A percentile compares a stretch with the other conserved stretches of the same genome.
phyloP scores from a whole-genome alignment of 164 flowering plant species.

The Pachysandra terminalis region DNA sequence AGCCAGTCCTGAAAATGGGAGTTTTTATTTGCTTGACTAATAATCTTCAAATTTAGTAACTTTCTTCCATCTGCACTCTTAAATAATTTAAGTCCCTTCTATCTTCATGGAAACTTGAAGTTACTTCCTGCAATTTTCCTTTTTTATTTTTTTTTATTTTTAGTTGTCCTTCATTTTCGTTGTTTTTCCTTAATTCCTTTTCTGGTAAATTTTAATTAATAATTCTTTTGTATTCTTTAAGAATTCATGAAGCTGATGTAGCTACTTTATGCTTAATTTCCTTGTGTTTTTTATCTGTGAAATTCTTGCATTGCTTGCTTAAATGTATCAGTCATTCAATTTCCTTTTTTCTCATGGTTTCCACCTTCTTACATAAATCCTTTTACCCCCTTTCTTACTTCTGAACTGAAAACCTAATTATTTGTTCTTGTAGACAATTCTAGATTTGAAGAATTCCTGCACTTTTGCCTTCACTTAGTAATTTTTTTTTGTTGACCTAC shows the following conservation, averaged over 20 bases:
- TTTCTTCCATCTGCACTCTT: background rate
- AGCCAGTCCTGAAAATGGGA: conserved; percentile 11
- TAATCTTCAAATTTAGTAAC: background rate
- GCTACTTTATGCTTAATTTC: background rate
- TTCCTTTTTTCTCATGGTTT: no score
- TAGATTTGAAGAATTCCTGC: background rate
- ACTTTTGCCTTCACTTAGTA: background rate
- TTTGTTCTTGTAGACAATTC: background rate
- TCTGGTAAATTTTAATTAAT: background rate
- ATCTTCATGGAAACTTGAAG: no score
- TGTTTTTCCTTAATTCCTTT: background rate
- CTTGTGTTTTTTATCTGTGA: no score
- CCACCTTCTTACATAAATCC: no score
- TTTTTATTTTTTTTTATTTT: background rate
- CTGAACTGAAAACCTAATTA: no score
- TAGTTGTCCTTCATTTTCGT: background rate
- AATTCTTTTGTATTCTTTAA: background rate
- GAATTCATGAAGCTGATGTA: background rate
- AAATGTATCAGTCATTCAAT: background rate
- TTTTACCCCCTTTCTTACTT: background rate
- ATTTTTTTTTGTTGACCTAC: background rate
- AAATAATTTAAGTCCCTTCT: background rate
- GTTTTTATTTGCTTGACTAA: conserved; percentile 4
- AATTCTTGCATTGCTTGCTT: background rate
- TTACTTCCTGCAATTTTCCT: background rate